phyloP scores from a whole-genome alignment of 176 grass and related monocot species.

The Triticum urartu region DNA sequence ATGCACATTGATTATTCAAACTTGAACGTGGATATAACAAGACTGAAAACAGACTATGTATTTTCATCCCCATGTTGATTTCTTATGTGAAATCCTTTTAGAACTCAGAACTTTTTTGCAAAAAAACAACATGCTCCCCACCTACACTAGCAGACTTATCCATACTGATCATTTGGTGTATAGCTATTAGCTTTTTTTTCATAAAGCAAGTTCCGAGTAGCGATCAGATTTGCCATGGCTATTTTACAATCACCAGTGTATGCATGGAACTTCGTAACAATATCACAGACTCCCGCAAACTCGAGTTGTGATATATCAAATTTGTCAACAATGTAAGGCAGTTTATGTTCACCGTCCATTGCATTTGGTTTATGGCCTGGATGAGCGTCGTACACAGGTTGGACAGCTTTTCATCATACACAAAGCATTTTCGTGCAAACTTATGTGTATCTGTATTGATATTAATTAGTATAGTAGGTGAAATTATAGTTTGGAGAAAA shows the following conservation, averaged over 20 bases:
- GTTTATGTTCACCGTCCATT: too few species aligned
- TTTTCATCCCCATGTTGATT: not conserved
- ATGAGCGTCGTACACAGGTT: too few species aligned
- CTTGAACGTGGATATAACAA: not conserved
- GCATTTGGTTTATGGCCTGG: too few species aligned
- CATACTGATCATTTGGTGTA: not conserved
- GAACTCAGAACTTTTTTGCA: not conserved
- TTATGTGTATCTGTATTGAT: not conserved
- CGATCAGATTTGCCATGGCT: not conserved
- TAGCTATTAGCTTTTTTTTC: not conserved
- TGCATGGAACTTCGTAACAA: not conserved
- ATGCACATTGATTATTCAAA: not conserved
- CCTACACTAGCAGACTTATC: not conserved
- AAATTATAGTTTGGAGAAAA: not conserved
- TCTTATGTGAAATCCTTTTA: not conserved
- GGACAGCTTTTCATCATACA: too few species aligned
- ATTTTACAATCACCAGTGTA: not conserved
- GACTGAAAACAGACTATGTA: not conserved
- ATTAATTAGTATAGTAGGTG: not conserved
- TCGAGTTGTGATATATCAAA: too few species aligned
- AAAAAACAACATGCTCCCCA: not conserved
- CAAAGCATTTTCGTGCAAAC: too few species aligned
- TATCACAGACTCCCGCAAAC: not conserved
- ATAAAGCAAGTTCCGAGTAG: not conserved
- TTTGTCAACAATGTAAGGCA: too few species aligned